Evolutionary conservation across 169 alveolate genomes (phyloP).

Genomic region (Plasmodium sp.): DNA sequence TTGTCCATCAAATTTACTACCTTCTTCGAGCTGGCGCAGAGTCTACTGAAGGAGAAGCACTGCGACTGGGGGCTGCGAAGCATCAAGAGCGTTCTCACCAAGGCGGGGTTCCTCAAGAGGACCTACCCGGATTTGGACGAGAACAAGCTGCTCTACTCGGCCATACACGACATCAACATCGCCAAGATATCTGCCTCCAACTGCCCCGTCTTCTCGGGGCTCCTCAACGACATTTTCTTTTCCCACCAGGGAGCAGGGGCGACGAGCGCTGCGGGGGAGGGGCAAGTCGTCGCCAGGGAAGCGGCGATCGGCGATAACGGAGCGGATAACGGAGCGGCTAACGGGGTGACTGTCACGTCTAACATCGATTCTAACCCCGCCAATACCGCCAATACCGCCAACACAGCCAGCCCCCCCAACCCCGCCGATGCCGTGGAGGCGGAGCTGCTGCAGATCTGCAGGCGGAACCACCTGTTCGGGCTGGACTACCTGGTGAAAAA

Average conservation of each 20-base stretch:
- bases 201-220: slow-evolving; percentile 83
- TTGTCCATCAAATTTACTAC: slow-evolving; percentile 95
- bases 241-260: slow-evolving; percentile 89
- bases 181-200: slow-evolving; percentile 84
- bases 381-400: not conserved
- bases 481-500: slow-evolving; percentile 90
- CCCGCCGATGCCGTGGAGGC: slow-evolving; percentile 7
- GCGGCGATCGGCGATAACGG: not conserved
- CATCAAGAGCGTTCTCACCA: slow-evolving; percentile 95
- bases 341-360: too few species aligned
- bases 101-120: slow-evolving; percentile 97
- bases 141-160: slow-evolving; percentile 88
- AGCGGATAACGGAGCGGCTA: not conserved
- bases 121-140: slow-evolving; percentile 94
- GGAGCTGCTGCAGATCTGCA: slow-evolving; percentile 53
- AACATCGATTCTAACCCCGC: too few species aligned
- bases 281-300: not conserved
- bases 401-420: too few species aligned
- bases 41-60: slow-evolving; percentile 93
- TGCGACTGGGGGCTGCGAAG: slow-evolving; percentile 99
- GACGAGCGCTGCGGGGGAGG: not conserved
- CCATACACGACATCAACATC: slow-evolving; percentile 84
- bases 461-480: slow-evolving; percentile 46
- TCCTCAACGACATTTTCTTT: slow-evolving; percentile 95
- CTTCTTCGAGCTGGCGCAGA: slow-evolving; percentile 93